phyloP scores from a whole-genome alignment of 805 yeast species.

The Candida ovalis region DNA sequence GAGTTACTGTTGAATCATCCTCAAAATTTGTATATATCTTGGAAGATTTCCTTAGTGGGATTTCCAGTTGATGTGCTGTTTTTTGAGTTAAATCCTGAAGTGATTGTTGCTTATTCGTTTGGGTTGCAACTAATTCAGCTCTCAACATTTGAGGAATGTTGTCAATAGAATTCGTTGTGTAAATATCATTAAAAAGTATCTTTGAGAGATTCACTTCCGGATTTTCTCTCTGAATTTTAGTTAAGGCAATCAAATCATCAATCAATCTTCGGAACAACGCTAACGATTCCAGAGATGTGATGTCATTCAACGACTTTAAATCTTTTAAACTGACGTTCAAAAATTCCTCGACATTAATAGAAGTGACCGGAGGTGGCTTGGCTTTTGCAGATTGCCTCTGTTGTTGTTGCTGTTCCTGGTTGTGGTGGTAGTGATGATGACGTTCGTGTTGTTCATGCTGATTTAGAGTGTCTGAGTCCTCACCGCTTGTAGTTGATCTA shows the following conservation, averaged over 20 bases:
- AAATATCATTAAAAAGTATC: slow-evolving; percentile 12
- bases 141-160: slow-evolving; percentile 8
- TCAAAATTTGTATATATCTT: slow-evolving; percentile 29
- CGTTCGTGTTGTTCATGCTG: neutral
- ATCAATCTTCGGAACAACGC: slow-evolving; percentile 26
- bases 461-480: neutral
- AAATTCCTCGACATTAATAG: slow-evolving; percentile 34
- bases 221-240: slow-evolving; percentile 4
- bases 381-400: neutral
- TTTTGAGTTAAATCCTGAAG: slow-evolving; percentile 3
- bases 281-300: slow-evolving; percentile 28
- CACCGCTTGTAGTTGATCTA: neutral
- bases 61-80: slow-evolving; percentile 27
- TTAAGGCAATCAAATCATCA: slow-evolving; percentile 22
- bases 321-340: slow-evolving; percentile 16
- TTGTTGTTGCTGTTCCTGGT: neutral
- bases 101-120: too few species aligned
- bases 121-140: slow-evolving; percentile 1
- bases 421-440: neutral
- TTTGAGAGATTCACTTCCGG: slow-evolving; percentile 12
- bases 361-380: slow-evolving; percentile 7
- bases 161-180: slow-evolving; percentile 1
- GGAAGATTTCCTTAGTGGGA: slow-evolving; percentile 25
- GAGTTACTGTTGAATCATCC: slow-evolving; percentile 4
- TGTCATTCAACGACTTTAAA: slow-evolving; percentile 17